Percentiles rank a stretch among this genome's conserved stretches.
Evolutionary conservation across 305 asterid genomes (phyloP).

Genomic region (Fraxinus latifolia): DNA sequence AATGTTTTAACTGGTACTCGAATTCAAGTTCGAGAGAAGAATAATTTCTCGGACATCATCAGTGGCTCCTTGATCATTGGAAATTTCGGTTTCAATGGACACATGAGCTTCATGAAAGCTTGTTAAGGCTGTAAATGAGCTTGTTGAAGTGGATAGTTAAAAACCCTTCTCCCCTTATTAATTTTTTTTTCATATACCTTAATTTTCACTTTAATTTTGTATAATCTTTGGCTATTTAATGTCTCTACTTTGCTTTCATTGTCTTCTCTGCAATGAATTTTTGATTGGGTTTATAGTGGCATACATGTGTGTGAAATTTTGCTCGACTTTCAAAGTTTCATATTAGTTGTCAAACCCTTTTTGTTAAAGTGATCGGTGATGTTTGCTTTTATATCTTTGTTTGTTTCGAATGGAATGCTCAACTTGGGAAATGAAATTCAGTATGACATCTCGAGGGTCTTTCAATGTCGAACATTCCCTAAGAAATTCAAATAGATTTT

Average conservation of each 20-base stretch:
- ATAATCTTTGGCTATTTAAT: neutral
- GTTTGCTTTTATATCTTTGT: neutral
- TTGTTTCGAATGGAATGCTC: neutral
- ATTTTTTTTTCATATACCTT: neutral
- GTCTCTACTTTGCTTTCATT: neutral
- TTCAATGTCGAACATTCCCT: neutral
- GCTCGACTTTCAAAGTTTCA: neutral
- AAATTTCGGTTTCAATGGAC: conserved; percentile 40
- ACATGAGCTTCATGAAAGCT: conserved; percentile 35
- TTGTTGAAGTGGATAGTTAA: conserved; percentile 36
- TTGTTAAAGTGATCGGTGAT: neutral
- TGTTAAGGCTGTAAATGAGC: conserved; percentile 33
- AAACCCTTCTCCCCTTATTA: neutral
- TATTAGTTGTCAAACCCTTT: neutral
- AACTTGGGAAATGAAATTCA: neutral
- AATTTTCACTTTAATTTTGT: neutral
- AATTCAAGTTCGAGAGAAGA: neutral
- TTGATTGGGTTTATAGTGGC: neutral
- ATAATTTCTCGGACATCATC: neutral
- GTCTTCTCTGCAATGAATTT: neutral
- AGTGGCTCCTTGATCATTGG: conserved; percentile 3
- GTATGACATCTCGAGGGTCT: neutral
- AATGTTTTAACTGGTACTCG: neutral
- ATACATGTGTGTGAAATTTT: neutral
- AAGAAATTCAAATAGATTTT: too few species aligned